A percentile compares a stretch with the other conserved stretches of the same genome.
Evolutionary conservation across 306 rosid species (phyloP).

Genomic region (Medicago lupulina): DNA sequence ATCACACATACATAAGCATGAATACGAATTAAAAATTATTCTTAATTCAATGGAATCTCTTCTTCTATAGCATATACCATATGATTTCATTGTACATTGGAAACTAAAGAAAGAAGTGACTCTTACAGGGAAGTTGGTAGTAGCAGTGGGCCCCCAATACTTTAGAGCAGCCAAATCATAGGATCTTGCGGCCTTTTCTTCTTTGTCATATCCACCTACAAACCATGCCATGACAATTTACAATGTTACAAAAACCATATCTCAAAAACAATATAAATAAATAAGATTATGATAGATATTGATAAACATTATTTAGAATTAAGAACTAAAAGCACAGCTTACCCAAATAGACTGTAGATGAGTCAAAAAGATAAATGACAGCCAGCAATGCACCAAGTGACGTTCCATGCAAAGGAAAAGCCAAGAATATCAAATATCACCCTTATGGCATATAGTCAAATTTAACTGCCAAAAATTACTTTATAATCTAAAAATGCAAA

Average conservation of each 20-base stretch:
- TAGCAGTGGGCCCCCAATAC: slow-evolving; percentile 95
- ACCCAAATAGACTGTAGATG: slow-evolving; percentile 89
- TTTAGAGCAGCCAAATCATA: slow-evolving; percentile 98
- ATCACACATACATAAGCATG: too few species aligned
- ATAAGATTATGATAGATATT: background rate
- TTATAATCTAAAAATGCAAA: slow-evolving; percentile 29
- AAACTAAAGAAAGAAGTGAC: slow-evolving; percentile 27
- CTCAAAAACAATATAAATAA: background rate
- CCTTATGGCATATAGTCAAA: slow-evolving; percentile 52
- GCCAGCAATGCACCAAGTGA: slow-evolving; percentile 52
- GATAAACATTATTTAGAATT: slow-evolving; percentile 15
- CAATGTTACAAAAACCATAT: slow-evolving; percentile 22
- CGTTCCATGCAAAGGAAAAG: slow-evolving; percentile 66
- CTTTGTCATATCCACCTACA: slow-evolving; percentile 97
- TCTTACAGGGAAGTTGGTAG: slow-evolving; percentile 92
- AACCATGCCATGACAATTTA: slow-evolving; percentile 28
- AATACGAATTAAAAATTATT: slow-evolving; percentile 30
- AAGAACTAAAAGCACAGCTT: slow-evolving; percentile 39
- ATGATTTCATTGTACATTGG: slow-evolving; percentile 26
- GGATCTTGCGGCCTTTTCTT: slow-evolving; percentile 98
- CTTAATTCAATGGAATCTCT: slow-evolving; percentile 8
- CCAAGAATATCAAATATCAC: slow-evolving; percentile 51
- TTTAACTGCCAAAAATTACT: slow-evolving; percentile 45
- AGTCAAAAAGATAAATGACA: slow-evolving; percentile 46
- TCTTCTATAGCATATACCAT: background rate